Evolutionary conservation across 2,329 filamentous ascomycete species (phyloP), one percentile per base, ranked within the genome.

Genomic region (Trichocomaceae sp.): DNA sequence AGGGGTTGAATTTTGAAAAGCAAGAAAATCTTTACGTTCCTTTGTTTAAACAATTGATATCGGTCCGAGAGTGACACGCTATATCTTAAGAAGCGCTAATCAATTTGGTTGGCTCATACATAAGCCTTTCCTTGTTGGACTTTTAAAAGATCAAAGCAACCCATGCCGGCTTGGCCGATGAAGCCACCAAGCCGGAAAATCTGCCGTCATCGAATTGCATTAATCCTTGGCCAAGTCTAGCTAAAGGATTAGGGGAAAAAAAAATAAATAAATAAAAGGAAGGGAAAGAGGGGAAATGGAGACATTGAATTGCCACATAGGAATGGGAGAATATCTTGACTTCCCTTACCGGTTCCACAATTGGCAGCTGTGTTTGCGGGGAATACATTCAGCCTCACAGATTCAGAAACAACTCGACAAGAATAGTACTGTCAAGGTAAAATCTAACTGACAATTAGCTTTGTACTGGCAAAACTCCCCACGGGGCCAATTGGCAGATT

Each of bases 101-200:
- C 26, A 22, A 20, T 23, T 26, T 12, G 47, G 20, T 50, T 13
- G 15, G 33, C 8, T 4, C 15, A 17, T 23, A 26, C n/a, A n/a
- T n/a, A n/a, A n/a, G 13, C 17, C n/a, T 52, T 42, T 23, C 26
- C 29, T 52, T 19, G 20, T 22, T 52, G n/a, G 7, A 45, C 17
- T 9, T 29, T 8, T 29, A 9, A 8, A 46, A 46, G 17, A 17
- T 46, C 22, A 23, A 22, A 47, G 20, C 15, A 46, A n/a, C 4
- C 44, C 17, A 46, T 10, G 6, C 29, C 22, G 45, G n/a, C 45
- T n/a, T 26, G 45, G 22, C 45, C 22, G n/a, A 1, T n/a, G 22
- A 39, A 53, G 44, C 51, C 33, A 47, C 44, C 19, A 42, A 31
- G 20, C 31, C 26, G 51, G 33, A 47, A 41, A 41, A 17, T 52